These are phyloP conservation scores for Dothistroma septosporum DNA, from an alignment of 2,329 filamentous ascomycete species.

Conservation along the genomic window DNA sequence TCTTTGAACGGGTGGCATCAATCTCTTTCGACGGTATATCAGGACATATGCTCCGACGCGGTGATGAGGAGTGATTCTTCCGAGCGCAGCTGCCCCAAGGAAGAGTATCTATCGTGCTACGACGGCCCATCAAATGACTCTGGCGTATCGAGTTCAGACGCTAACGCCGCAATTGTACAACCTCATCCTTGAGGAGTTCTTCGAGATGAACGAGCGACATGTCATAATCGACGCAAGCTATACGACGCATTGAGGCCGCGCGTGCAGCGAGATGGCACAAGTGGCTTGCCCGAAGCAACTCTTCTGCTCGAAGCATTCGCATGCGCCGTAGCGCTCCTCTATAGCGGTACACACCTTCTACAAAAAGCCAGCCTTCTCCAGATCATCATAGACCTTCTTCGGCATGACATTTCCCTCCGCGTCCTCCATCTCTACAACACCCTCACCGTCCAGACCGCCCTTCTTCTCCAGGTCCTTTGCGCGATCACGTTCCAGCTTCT, in stretches of 20 bases:
- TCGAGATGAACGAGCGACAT: background rate
- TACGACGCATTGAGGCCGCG: no score
- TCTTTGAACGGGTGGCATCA: no score
- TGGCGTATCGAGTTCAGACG: background rate
- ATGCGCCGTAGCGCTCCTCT: no score
- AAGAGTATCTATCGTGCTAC: background rate
- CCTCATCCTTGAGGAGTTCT: background rate
- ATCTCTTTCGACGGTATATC: no score
- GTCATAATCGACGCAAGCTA: background rate
- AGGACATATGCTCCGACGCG: no score
- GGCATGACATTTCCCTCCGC: conserved; percentile 98
- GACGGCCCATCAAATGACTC: background rate
- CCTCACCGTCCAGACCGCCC: conserved; percentile 49
- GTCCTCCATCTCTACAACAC: conserved; percentile 97
- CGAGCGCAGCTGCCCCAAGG: no score
- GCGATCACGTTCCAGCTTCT: conserved; percentile 84
- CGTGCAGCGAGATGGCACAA: no score
- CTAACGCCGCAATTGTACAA: background rate
- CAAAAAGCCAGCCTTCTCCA: conserved; percentile 85
- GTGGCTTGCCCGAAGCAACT: no score
- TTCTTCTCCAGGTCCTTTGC: conserved; percentile 71
- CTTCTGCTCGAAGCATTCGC: no score
- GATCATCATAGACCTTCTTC: conserved; percentile 93
- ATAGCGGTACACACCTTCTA: conserved; percentile 38
- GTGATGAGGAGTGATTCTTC: no score